Conservation (phyloP, 129 eudicot species). For the Pseudognaphalium luteoalbum region DNA sequence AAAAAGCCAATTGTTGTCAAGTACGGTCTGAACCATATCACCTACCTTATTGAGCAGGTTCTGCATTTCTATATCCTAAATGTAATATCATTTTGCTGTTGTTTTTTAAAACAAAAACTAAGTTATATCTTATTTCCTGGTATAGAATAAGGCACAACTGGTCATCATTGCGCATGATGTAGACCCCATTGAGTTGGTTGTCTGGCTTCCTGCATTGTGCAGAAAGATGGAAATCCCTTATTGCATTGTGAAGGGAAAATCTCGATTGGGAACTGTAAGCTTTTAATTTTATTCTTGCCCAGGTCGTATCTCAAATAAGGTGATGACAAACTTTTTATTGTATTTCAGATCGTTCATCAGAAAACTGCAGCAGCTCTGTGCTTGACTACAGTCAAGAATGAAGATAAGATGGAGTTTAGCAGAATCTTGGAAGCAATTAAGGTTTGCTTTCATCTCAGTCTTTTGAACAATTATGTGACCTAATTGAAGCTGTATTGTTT, state of each 20-base stretch:
- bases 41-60: slow-evolving; percentile 89
- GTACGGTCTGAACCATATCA: slow-evolving; percentile 75
- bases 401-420: slow-evolving; percentile 87
- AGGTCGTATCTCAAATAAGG: neutral
- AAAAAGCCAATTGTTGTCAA: slow-evolving; percentile 86
- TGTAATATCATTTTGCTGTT: neutral
- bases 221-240: slow-evolving; percentile 90
- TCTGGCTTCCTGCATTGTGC: slow-evolving; percentile 88
- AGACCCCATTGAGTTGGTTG: slow-evolving; percentile 88
- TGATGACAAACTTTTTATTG: slow-evolving; percentile 8
- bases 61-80: neutral
- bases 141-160: slow-evolving; percentile 85
- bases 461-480: neutral
- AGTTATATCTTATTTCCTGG: neutral
- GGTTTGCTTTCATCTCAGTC: slow-evolving; percentile 32
- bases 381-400: slow-evolving; percentile 80
- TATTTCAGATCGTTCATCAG: slow-evolving; percentile 75
- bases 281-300: neutral
- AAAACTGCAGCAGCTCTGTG: slow-evolving; percentile 83
- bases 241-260: slow-evolving; percentile 85
- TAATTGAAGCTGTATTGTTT: neutral
- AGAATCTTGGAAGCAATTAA: slow-evolving; percentile 83
- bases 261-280: slow-evolving; percentile 76
- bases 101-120: neutral
- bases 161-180: slow-evolving; percentile 94